phyloP scores from a whole-genome alignment of 2,329 filamentous ascomycete species.

The Ascochyta fabae region DNA sequence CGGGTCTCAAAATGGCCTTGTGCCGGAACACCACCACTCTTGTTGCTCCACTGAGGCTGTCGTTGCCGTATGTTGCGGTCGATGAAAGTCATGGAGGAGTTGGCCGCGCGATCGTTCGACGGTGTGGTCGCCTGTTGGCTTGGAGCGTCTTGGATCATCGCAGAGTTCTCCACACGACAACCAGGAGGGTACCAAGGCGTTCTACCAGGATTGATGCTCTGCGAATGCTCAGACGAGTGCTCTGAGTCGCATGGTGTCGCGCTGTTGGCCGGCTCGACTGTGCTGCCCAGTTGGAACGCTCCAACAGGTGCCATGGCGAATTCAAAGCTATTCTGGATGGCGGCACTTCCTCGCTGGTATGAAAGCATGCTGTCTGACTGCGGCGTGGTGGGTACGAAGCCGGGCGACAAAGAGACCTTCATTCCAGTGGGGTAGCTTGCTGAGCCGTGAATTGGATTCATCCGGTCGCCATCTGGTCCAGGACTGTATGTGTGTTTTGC shows the following conservation, averaged over 20 bases:
- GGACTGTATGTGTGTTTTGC: slow-evolving; percentile 3
- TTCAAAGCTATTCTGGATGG: neutral
- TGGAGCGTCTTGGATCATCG: neutral
- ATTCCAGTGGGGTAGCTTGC: neutral
- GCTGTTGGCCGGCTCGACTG: neutral
- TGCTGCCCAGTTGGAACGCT: neutral
- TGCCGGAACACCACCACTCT: neutral
- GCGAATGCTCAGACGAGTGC: slow-evolving; percentile 12
- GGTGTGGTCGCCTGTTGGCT: neutral
- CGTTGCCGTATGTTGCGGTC: neutral
- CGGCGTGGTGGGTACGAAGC: neutral
- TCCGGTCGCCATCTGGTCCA: slow-evolving; percentile 15
- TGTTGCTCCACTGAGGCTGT: slow-evolving; percentile 16
- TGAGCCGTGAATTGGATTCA: slow-evolving; percentile 13
- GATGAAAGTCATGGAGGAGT: slow-evolving; percentile 1
- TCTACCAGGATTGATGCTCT: slow-evolving; percentile 11
- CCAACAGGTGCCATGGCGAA: neutral
- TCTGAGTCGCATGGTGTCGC: slow-evolving; percentile 2
- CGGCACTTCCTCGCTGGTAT: neutral
- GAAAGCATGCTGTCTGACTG: neutral
- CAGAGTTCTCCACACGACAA: neutral
- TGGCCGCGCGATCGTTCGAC: neutral
- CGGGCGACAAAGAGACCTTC: neutral
- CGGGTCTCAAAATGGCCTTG: slow-evolving; percentile 11
- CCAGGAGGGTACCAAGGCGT: slow-evolving; percentile 17